Evolutionary conservation across 306 rosid species (phyloP).

Genomic region (Cucumis cinereus): DNA sequence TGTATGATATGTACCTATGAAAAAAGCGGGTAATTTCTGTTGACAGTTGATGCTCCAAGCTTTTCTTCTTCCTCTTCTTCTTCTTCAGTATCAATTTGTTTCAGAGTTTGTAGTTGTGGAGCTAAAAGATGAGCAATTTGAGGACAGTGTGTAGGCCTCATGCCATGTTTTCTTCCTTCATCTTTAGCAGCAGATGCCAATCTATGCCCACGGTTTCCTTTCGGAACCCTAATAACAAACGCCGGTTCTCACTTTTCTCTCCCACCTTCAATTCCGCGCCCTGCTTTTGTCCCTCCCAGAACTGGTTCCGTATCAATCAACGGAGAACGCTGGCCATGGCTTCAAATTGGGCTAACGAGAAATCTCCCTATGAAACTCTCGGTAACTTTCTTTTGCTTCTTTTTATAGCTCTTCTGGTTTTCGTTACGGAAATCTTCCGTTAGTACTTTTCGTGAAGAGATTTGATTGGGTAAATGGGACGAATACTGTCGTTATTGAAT

Average conservation of each 20-base stretch:
- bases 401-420: background rate
- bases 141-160: conserved; percentile 48
- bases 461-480: background rate
- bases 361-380: conserved; percentile 84
- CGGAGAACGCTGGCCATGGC: conserved; percentile 55
- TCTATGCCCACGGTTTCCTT: conserved; percentile 37
- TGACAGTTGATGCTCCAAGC: background rate
- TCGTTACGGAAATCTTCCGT: background rate
- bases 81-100: background rate
- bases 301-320: conserved; percentile 46
- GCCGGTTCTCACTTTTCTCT: conserved; percentile 24
- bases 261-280: conserved; percentile 23
- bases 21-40: background rate
- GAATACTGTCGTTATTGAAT: background rate
- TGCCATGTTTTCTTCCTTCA: conserved; percentile 41
- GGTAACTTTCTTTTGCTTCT: conserved; percentile 26
- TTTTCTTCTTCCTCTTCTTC: background rate
- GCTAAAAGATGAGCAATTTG: conserved; percentile 46
- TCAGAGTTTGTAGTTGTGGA: background rate
- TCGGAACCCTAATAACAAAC: conserved; percentile 37
- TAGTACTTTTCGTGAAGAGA: background rate
- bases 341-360: conserved; percentile 56
- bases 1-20: no score
- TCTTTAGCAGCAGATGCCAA: conserved; percentile 50
- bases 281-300: conserved; percentile 17